Evolutionary conservation across 257 asterid genomes (phyloP).

Genomic region (Linderniella brevidens): DNA sequence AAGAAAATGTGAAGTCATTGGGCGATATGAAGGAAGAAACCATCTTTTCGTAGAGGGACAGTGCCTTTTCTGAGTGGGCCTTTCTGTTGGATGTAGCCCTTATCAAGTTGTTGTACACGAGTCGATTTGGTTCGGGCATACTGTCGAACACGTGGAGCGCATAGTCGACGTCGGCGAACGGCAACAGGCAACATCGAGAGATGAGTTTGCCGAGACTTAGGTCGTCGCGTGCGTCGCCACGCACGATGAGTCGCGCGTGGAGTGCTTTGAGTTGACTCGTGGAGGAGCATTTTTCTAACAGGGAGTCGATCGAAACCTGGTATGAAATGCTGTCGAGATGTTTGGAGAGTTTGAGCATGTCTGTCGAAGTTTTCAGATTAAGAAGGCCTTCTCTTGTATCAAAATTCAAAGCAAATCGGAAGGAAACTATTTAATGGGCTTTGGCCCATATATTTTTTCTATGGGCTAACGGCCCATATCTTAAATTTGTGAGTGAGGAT

Average conservation of each 20-base stretch:
- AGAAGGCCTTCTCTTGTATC: too few relatives aligned
- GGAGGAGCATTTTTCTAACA: constrained; percentile 25
- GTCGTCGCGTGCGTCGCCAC: constrained; percentile 35
- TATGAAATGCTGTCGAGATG: neutral
- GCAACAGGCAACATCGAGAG: constrained; percentile 29
- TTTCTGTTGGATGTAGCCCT: constrained; percentile 32
- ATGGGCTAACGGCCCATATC: too few relatives aligned
- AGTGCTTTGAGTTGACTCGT: constrained; percentile 44
- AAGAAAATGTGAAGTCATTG: constrained; percentile 57
- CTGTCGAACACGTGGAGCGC: constrained; percentile 40
- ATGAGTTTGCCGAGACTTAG: constrained; percentile 54
- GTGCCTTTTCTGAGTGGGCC: constrained; percentile 16
- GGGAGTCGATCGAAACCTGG: constrained; percentile 6
- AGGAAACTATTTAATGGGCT: too few relatives aligned
- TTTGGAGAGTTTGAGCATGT: too few relatives aligned
- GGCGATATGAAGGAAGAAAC: constrained; percentile 19
- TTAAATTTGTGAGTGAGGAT: too few relatives aligned
- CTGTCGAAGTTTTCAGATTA: neutral
- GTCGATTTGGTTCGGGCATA: constrained; percentile 41
- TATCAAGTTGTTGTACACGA: constrained; percentile 53
- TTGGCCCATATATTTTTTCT: too few relatives aligned
- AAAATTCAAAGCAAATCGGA: too few relatives aligned
- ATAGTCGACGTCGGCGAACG: constrained; percentile 31
- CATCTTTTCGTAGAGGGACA: constrained; percentile 21
- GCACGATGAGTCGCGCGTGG: constrained; percentile 46